A percentile compares a stretch with the other conserved stretches of the same genome.
phyloP scores from a whole-genome alignment of 768 basidiomycete genomes.

The Crepidotus variabilis region DNA sequence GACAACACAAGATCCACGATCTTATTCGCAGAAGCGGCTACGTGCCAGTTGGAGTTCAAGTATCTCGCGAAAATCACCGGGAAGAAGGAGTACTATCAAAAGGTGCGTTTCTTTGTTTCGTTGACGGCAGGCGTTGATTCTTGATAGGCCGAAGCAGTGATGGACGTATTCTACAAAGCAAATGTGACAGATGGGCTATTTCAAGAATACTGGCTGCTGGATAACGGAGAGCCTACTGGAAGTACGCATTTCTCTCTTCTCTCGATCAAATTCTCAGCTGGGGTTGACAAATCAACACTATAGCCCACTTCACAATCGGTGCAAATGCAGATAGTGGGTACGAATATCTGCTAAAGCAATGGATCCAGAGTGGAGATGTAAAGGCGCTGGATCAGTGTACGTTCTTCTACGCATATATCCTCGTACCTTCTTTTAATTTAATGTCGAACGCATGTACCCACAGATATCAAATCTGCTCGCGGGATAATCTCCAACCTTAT shows the following conservation, averaged over 20 bases:
- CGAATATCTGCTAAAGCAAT: conserved; percentile 68
- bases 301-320: conserved; percentile 46
- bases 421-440: not conserved
- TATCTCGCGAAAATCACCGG: conserved; percentile 69
- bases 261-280: not conserved
- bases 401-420: conserved; percentile 12
- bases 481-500: conserved; percentile 56
- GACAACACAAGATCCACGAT: conserved; percentile 12
- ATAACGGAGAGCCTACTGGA: conserved; percentile 17
- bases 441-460: not conserved
- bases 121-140: not conserved
- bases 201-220: conserved; percentile 26
- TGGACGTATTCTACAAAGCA: conserved; percentile 32
- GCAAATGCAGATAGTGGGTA: conserved; percentile 62
- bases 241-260: conserved; percentile 18
- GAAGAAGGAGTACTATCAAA: conserved; percentile 44
- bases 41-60: conserved; percentile 74
- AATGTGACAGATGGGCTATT: conserved; percentile 24
- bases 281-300: not conserved
- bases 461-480: conserved; percentile 48
- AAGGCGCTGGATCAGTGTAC: conserved; percentile 50
- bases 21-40: conserved; percentile 37
- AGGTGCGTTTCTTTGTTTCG: conserved; percentile 16
- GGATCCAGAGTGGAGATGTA: conserved; percentile 48
- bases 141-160: conserved; percentile 30